Percentiles rank a stretch among this genome's conserved stretches.
These are phyloP conservation scores for Protomyces inouyei DNA, from an alignment of 1,139 yeast genomes.

Conservation along the genomic window DNA sequence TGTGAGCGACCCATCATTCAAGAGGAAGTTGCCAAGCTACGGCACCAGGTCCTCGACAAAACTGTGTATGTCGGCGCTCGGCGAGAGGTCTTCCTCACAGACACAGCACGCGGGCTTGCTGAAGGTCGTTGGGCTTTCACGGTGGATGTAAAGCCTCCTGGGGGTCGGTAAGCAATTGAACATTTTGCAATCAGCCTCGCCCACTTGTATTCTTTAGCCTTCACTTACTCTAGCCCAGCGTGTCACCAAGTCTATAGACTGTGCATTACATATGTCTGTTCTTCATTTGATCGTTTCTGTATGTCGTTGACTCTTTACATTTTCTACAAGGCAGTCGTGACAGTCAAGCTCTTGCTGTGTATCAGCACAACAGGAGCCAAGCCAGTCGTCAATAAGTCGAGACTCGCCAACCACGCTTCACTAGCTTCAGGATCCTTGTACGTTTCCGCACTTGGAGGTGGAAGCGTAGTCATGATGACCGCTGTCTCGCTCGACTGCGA, in stretches of 20 bases:
- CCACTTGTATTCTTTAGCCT: no score
- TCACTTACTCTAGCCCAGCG: no score
- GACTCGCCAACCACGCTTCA: constrained; percentile 65
- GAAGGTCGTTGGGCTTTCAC: constrained; percentile 40
- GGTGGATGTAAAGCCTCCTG: constrained; percentile 14
- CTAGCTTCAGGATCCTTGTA: constrained; percentile 65
- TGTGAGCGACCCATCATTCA: constrained; percentile 44
- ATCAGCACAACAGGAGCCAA: constrained; percentile 76
- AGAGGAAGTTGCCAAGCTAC: constrained; percentile 37
- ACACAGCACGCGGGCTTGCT: constrained; percentile 39
- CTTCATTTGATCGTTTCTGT: no score
- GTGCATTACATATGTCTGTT: no score
- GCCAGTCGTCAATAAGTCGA: constrained; percentile 74
- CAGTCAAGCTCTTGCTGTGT: constrained; percentile 91
- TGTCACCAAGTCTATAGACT: no score
- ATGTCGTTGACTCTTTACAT: background rate
- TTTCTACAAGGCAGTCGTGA: constrained; percentile 71
- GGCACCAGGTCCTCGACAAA: constrained; percentile 40
- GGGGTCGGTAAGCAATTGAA: background rate
- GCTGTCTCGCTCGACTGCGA: constrained; percentile 56
- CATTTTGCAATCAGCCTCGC: no score
- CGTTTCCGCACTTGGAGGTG: constrained; percentile 80
- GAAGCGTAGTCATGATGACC: constrained; percentile 79
- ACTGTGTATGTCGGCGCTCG: constrained; percentile 41
- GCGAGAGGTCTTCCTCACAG: constrained; percentile 39